Percentiles rank a stretch among this genome's conserved stretches.
These are phyloP conservation scores for Acmispon strigosus DNA, from an alignment of 306 rosid species.

Conservation along the genomic window DNA sequence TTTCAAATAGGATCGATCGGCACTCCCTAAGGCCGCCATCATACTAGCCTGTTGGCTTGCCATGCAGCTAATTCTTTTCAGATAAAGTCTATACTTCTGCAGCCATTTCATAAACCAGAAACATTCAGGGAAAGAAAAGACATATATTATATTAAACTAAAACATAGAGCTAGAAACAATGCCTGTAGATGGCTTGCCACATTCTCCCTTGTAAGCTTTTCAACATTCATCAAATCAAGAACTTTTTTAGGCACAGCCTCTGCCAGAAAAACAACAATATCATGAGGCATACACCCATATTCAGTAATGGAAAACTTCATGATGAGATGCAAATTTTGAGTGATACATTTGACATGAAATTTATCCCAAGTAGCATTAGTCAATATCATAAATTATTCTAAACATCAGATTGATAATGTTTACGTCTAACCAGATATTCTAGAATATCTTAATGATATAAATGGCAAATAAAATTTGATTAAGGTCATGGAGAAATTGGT, in stretches of 20 bases:
- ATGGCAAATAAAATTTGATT: not conserved
- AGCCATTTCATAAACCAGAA: slow-evolving; percentile 19
- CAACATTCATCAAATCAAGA: slow-evolving; percentile 93
- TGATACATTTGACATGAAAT: not conserved
- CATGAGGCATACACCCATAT: not conserved
- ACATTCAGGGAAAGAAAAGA: slow-evolving; percentile 9
- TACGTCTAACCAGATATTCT: not conserved
- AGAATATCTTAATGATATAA: not conserved
- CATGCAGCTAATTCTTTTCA: slow-evolving; percentile 75
- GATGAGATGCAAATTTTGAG: not conserved
- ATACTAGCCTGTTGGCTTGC: slow-evolving; percentile 91
- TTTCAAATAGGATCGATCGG: slow-evolving; percentile 71
- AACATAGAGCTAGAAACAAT: slow-evolving; percentile 18
- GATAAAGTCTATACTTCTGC: slow-evolving; percentile 95
- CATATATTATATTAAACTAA: slow-evolving; percentile 8
- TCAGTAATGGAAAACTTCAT: slow-evolving; percentile 8
- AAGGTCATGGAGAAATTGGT: not conserved
- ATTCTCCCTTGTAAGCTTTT: slow-evolving; percentile 91
- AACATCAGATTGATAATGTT: not conserved
- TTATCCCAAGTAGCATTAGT: not conserved
- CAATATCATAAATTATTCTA: not conserved
- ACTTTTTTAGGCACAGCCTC: slow-evolving; percentile 96
- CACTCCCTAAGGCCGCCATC: slow-evolving; percentile 72
- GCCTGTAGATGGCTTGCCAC: slow-evolving; percentile 99
- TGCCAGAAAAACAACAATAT: slow-evolving; percentile 37